phyloP scores from a whole-genome alignment of 805 yeast species.

The Candida awuae region DNA sequence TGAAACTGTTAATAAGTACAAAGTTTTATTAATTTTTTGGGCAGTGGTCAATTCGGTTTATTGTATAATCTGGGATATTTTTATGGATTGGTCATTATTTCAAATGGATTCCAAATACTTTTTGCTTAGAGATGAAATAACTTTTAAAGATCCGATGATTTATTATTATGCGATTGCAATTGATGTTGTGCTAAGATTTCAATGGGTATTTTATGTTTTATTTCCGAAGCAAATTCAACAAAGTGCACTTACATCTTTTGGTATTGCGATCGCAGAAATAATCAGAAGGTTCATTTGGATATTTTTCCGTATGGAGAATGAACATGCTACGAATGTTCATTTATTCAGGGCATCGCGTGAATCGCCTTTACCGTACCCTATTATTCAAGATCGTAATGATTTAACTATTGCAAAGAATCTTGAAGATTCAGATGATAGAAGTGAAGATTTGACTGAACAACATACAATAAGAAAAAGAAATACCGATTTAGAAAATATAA shows the following conservation, averaged over 20 bases:
- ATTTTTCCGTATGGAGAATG: constrained; percentile 90
- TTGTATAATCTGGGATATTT: constrained; percentile 76
- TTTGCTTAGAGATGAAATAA: constrained; percentile 64
- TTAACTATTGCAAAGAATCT: not conserved
- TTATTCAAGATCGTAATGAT: constrained; percentile 14
- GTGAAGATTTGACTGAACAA: constrained; percentile 93
- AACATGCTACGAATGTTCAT: constrained; percentile 85
- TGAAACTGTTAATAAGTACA: constrained; percentile 33
- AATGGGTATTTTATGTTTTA: constrained; percentile 85
- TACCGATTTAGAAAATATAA: not conserved
- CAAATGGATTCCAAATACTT: constrained; percentile 53
- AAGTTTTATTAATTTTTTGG: constrained; percentile 60
- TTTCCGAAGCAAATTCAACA: constrained; percentile 75
- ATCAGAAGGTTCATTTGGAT: constrained; percentile 84
- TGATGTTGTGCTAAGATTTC: constrained; percentile 73
- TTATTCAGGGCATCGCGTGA: constrained; percentile 84
- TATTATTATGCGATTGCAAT: constrained; percentile 70
- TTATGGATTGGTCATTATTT: constrained; percentile 93
- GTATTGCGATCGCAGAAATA: constrained; percentile 75
- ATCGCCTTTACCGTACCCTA: constrained; percentile 71
- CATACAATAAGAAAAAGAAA: constrained; percentile 50
- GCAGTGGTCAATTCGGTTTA: constrained; percentile 67
- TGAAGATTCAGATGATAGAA: constrained; percentile 54
- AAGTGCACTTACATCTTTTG: constrained; percentile 78
- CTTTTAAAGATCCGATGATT: constrained; percentile 46